Conservation (phyloP, 768 basidiomycete species). For the Boletellus ananiceps region DNA sequence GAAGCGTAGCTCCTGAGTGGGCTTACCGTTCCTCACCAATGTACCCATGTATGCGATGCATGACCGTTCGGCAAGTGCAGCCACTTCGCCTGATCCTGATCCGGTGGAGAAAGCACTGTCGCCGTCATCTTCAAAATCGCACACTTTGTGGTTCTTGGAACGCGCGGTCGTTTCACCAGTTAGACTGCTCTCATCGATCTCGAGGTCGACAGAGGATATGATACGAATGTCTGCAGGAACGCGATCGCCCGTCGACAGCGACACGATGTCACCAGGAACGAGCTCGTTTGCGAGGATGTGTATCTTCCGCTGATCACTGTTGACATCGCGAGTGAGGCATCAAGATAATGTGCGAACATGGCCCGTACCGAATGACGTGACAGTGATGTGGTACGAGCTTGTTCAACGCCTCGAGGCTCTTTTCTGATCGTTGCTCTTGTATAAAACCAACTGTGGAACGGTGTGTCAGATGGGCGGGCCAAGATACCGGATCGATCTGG, state of each 20-base stretch:
- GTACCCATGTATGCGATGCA: constrained; percentile 97
- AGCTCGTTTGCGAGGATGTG: constrained; percentile 94
- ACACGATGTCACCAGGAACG: constrained; percentile 92
- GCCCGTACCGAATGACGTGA: constrained; percentile 66
- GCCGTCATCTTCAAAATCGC: constrained; percentile 38
- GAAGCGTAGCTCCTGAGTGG: not conserved
- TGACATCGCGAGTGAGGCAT: not conserved
- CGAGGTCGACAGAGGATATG: constrained; percentile 74
- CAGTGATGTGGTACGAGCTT: constrained; percentile 97
- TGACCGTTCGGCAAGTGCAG: constrained; percentile 75
- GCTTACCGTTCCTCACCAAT: constrained; percentile 78
- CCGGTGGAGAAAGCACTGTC: constrained; percentile 9
- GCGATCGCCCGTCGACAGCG: constrained; percentile 87
- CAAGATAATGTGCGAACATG: not conserved
- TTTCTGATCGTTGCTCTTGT: constrained; percentile 91
- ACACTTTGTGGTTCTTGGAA: constrained; percentile 58
- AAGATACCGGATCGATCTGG: constrained; percentile 13
- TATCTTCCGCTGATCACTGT: constrained; percentile 49
- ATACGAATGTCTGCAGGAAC: constrained; percentile 92
- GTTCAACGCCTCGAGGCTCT: constrained; percentile 91
- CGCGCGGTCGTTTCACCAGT: constrained; percentile 90
- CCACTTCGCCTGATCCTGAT: constrained; percentile 36
- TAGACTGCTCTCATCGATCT: constrained; percentile 92
- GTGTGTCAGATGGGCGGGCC: not conserved
- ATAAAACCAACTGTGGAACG: constrained; percentile 74